Conservation (phyloP, 2,329 filamentous ascomycete genomes). For the Mycosphaerella sp. region DNA sequence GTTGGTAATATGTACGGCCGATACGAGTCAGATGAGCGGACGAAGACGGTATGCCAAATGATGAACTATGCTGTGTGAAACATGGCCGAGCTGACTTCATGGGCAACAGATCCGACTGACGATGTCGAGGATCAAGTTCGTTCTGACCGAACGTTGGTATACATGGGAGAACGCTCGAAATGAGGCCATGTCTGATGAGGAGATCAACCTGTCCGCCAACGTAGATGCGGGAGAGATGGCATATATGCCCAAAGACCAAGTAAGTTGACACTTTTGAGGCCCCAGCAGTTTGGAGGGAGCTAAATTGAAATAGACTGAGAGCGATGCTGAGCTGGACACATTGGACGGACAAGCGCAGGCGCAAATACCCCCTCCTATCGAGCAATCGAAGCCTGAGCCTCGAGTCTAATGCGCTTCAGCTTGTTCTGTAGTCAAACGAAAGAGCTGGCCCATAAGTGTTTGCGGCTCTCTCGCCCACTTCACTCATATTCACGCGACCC, state of each 20-base stretch:
- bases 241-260: conserved; percentile 21
- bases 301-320: background rate
- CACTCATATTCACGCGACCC: background rate
- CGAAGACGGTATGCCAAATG: conserved; percentile 53
- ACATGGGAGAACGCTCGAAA: conserved; percentile 71
- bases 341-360: background rate
- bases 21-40: conserved; percentile 57
- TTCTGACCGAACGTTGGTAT: conserved; percentile 81
- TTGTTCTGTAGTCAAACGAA: background rate
- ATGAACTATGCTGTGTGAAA: background rate
- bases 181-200: conserved; percentile 59
- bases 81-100: background rate
- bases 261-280: background rate
- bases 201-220: conserved; percentile 53
- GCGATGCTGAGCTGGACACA: background rate
- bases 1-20: conserved; percentile 61
- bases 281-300: background rate
- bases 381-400: background rate
- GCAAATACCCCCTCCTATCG: background rate
- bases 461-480: background rate
- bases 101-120: conserved; percentile 61
- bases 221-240: conserved; percentile 26
- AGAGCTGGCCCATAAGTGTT: background rate
- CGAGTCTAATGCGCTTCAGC: background rate
- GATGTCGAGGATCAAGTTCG: conserved; percentile 75